These are phyloP conservation scores for Kwoniella botswanensis DNA, from an alignment of 768 basidiomycete genomes.

Conservation along the genomic window DNA sequence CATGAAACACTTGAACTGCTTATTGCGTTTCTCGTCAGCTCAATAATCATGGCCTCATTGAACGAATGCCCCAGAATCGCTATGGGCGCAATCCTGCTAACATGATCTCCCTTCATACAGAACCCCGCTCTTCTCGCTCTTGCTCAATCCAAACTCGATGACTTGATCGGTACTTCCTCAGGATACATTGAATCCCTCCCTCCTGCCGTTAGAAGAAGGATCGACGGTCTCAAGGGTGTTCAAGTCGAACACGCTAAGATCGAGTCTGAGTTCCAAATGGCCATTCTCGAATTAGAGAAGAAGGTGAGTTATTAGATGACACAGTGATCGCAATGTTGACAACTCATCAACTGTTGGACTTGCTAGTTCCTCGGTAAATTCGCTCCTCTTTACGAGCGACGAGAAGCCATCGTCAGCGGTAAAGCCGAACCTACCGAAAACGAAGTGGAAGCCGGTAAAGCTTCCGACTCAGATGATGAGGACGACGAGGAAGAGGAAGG, in stretches of 20 bases:
- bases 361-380: slow-evolving; percentile 60
- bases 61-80: not conserved
- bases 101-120: slow-evolving; percentile 46
- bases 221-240: slow-evolving; percentile 92
- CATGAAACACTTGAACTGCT: not conserved
- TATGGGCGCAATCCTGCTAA: not conserved
- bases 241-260: slow-evolving; percentile 89
- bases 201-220: slow-evolving; percentile 74
- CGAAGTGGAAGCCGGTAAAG: slow-evolving; percentile 81
- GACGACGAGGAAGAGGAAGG: slow-evolving; percentile 64
- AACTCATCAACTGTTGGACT: not conserved
- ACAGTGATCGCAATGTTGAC: no score
- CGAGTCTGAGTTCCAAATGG: slow-evolving; percentile 91
- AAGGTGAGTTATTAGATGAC: slow-evolving; percentile 66
- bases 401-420: slow-evolving; percentile 81
- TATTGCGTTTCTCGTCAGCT: not conserved
- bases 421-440: slow-evolving; percentile 72
- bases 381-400: slow-evolving; percentile 81
- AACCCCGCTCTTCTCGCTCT: slow-evolving; percentile 75
- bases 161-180: slow-evolving; percentile 85
- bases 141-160: slow-evolving; percentile 84
- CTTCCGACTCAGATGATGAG: slow-evolving; percentile 75
- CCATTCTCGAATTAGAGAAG: slow-evolving; percentile 93
- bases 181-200: slow-evolving; percentile 93
- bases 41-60: not conserved